phyloP scores from a whole-genome alignment of 164 flowering plant species.

The Vitis rotundifolia region DNA sequence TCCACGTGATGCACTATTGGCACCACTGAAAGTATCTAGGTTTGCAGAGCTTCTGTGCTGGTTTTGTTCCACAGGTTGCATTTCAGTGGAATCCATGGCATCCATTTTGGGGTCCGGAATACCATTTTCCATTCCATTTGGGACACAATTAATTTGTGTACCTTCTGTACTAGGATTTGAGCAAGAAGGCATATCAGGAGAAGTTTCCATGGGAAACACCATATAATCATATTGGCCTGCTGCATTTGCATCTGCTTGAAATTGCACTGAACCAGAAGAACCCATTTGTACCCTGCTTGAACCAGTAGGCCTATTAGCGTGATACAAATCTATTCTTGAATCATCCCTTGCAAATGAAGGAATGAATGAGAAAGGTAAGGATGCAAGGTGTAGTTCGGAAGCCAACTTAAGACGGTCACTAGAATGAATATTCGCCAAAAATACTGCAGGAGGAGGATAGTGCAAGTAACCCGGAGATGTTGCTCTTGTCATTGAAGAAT shows the following conservation, averaged over 20 bases:
- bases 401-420: slow-evolving; percentile 35
- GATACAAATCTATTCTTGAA: slow-evolving; percentile 40
- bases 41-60: slow-evolving; percentile 6
- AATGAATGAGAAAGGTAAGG: slow-evolving; percentile 61
- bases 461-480: slow-evolving; percentile 76
- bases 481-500: slow-evolving; percentile 80
- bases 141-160: background rate
- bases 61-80: slow-evolving; percentile 5
- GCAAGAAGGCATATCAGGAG: slow-evolving; percentile 10
- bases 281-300: slow-evolving; percentile 30
- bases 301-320: slow-evolving; percentile 30
- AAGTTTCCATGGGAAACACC: slow-evolving; percentile 17
- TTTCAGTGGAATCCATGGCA: slow-evolving; percentile 26
- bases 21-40: slow-evolving; percentile 2
- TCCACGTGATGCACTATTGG: slow-evolving; percentile 3
- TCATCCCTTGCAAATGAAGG: slow-evolving; percentile 58
- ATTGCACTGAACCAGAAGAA: slow-evolving; percentile 3
- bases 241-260: slow-evolving; percentile 12
- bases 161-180: slow-evolving; percentile 10
- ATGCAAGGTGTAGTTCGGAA: slow-evolving; percentile 47
- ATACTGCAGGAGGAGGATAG: slow-evolving; percentile 87
- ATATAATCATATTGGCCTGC: slow-evolving; percentile 1
- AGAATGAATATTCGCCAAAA: slow-evolving; percentile 65
- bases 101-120: slow-evolving; percentile 3
- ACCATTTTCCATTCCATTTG: slow-evolving; percentile 7